Conservation (phyloP, 352 stramenopile species). For the Phytopythium boreale region DNA sequence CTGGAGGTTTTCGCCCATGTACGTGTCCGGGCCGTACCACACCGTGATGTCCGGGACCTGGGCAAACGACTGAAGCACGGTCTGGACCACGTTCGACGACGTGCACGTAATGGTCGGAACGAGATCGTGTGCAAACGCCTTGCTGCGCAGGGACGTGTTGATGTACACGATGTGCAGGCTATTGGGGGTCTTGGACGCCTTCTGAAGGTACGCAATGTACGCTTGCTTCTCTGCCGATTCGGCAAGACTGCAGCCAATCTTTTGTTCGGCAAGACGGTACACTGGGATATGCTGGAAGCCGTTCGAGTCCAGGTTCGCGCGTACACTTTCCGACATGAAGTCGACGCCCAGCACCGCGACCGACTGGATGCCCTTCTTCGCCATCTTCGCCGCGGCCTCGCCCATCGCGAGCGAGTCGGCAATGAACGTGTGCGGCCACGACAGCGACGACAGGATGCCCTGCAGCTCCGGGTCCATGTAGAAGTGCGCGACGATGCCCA, state of each 20-base stretch:
- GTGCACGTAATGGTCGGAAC: slow-evolving; percentile 97
- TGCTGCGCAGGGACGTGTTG: slow-evolving; percentile 97
- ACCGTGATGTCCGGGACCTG: slow-evolving; percentile 91
- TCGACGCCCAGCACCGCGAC: slow-evolving; percentile 96
- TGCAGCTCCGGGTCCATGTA: slow-evolving; percentile 98
- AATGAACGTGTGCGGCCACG: slow-evolving; percentile 92
- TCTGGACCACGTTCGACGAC: slow-evolving; percentile 95
- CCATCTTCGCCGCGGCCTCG: slow-evolving; percentile 96
- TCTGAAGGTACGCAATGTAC: slow-evolving; percentile 93
- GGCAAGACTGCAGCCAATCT: slow-evolving; percentile 95
- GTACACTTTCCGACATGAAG: slow-evolving; percentile 97
- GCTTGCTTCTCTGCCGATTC: slow-evolving; percentile 91
- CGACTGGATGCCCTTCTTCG: slow-evolving; percentile 79
- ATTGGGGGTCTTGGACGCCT: slow-evolving; percentile 82
- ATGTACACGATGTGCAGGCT: slow-evolving; percentile 98
- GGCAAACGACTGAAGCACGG: slow-evolving; percentile 92
- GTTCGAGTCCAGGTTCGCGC: slow-evolving; percentile 93
- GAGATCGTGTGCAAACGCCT: slow-evolving; percentile 91
- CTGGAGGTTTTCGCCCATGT: slow-evolving; percentile 98
- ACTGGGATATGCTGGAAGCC: slow-evolving; percentile 90
- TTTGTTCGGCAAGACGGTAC: slow-evolving; percentile 90
- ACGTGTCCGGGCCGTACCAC: slow-evolving; percentile 95
- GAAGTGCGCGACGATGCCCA: slow-evolving; percentile 97
- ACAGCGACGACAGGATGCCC: slow-evolving; percentile 78
- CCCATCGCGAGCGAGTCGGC: slow-evolving; percentile 97